Conservation (phyloP, 2,329 filamentous ascomycete genomes). For the Hypoxylon sp. region DNA sequence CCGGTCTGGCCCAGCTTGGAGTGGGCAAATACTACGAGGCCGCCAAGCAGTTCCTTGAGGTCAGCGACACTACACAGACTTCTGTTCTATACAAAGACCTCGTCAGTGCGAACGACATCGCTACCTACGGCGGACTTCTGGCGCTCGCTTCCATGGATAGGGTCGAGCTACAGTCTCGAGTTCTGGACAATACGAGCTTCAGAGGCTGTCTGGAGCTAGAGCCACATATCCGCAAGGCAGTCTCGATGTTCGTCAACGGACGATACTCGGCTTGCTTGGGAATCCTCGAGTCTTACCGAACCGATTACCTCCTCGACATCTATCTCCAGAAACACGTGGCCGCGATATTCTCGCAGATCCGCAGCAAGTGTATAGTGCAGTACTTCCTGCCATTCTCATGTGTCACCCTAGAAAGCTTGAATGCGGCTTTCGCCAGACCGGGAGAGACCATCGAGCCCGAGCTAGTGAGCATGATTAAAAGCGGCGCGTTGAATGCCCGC, state of each 20-base stretch:
- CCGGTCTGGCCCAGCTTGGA: constrained; percentile 60
- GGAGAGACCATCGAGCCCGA: constrained; percentile 75
- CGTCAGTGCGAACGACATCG: constrained; percentile 85
- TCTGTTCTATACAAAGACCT: constrained; percentile 72
- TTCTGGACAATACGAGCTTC: constrained; percentile 84
- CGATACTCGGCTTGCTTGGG: constrained; percentile 87
- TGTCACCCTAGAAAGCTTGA: constrained; percentile 82
- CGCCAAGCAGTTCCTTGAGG: constrained; percentile 73
- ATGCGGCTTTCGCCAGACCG: constrained; percentile 74
- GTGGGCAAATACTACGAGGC: constrained; percentile 65
- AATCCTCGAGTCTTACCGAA: constrained; percentile 80
- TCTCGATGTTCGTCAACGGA: constrained; percentile 87
- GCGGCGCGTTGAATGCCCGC: constrained; percentile 75
- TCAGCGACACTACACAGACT: constrained; percentile 61
- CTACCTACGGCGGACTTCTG: constrained; percentile 89
- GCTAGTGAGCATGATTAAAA: constrained; percentile 79
- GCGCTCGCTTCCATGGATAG: constrained; percentile 91
- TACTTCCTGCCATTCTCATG: constrained; percentile 92
- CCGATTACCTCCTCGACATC: constrained; percentile 90
- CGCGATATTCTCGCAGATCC: constrained; percentile 75
- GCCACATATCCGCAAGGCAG: constrained; percentile 90
- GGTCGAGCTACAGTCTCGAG: constrained; percentile 73
- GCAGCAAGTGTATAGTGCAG: constrained; percentile 91
- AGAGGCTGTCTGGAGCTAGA: constrained; percentile 90
- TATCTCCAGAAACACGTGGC: constrained; percentile 80